phyloP scores from a whole-genome alignment of 805 yeast species.

The Danielozyma ontarioensis region DNA sequence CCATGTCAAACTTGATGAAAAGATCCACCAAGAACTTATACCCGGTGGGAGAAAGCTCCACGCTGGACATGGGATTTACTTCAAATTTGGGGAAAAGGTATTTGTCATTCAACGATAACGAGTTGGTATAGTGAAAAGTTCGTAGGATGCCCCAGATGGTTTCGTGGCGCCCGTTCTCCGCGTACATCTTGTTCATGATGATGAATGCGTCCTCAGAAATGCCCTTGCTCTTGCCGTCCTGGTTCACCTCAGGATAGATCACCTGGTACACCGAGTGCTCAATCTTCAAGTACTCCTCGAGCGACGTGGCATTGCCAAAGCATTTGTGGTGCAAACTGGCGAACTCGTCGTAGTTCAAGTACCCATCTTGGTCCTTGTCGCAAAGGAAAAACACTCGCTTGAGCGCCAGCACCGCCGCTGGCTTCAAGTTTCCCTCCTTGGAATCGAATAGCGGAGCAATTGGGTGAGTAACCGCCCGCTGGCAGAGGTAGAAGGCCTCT shows the following conservation, averaged over 20 bases:
- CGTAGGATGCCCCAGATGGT: conserved; percentile 94
- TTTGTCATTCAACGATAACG: conserved; percentile 75
- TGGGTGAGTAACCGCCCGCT: conserved; percentile 89
- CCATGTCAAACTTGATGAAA: conserved; percentile 83
- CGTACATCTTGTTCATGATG: conserved; percentile 71
- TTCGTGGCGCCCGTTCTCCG: conserved; percentile 91
- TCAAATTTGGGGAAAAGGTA: conserved; percentile 77
- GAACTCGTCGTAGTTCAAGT: conserved; percentile 66
- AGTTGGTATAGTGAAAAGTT: conserved; percentile 86
- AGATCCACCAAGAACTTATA: conserved; percentile 88
- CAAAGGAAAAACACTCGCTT: conserved; percentile 77
- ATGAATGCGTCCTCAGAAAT: conserved; percentile 73
- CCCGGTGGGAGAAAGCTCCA: conserved; percentile 89
- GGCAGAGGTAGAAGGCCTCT: conserved; percentile 90
- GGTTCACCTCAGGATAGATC: conserved; percentile 20
- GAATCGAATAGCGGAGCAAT: conserved; percentile 89
- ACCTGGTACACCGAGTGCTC: conserved; percentile 24
- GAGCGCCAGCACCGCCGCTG: conserved; percentile 69
- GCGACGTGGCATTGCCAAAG: conserved; percentile 47
- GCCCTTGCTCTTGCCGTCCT: conserved; percentile 38
- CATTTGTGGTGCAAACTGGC: conserved; percentile 66
- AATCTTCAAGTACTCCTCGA: conserved; percentile 34
- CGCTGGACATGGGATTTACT: conserved; percentile 69
- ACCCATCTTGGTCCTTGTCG: conserved; percentile 90
- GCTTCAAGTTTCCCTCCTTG: conserved; percentile 79